Conservation (phyloP, 106 monocot species). For the Dioscorea zingiberensis region DNA sequence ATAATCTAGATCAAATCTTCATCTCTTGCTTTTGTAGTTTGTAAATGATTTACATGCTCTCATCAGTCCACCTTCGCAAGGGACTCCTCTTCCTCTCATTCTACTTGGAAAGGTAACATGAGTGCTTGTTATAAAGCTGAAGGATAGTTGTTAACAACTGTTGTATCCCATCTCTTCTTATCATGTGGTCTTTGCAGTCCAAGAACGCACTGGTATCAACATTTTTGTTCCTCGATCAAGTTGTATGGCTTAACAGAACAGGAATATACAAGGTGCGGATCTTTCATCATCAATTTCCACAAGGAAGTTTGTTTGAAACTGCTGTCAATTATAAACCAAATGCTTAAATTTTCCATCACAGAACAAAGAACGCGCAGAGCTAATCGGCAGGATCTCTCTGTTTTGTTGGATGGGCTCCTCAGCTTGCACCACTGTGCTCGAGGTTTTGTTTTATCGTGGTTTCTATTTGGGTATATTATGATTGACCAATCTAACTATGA, state of each 20-base stretch:
- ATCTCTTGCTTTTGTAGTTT: slow-evolving; percentile 49
- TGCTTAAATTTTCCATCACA: slow-evolving; percentile 10
- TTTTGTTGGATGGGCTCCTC: slow-evolving; percentile 77
- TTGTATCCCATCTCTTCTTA: not conserved
- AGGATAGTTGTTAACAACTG: not conserved
- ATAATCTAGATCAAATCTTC: not conserved
- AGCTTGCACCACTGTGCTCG: slow-evolving; percentile 47
- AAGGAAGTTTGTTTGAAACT: no score
- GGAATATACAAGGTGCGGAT: slow-evolving; percentile 83
- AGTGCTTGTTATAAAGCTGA: not conserved
- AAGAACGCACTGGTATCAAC: slow-evolving; percentile 92
- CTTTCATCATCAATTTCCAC: not conserved
- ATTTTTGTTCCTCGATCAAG: slow-evolving; percentile 94
- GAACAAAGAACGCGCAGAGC: slow-evolving; percentile 75
- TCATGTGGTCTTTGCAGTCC: slow-evolving; percentile 39
- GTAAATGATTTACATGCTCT: slow-evolving; percentile 88
- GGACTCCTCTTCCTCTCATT: slow-evolving; percentile 72
- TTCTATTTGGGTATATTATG: not conserved
- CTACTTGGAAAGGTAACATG: slow-evolving; percentile 77
- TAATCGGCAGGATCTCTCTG: slow-evolving; percentile 60
- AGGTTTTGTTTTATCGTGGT: slow-evolving; percentile 26
- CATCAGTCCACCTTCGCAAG: slow-evolving; percentile 58
- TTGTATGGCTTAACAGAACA: slow-evolving; percentile 83
- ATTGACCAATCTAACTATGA: no score
- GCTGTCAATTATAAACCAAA: no score